phyloP scores from a whole-genome alignment of 164 flowering plant species.

The Sextonia rubra region DNA sequence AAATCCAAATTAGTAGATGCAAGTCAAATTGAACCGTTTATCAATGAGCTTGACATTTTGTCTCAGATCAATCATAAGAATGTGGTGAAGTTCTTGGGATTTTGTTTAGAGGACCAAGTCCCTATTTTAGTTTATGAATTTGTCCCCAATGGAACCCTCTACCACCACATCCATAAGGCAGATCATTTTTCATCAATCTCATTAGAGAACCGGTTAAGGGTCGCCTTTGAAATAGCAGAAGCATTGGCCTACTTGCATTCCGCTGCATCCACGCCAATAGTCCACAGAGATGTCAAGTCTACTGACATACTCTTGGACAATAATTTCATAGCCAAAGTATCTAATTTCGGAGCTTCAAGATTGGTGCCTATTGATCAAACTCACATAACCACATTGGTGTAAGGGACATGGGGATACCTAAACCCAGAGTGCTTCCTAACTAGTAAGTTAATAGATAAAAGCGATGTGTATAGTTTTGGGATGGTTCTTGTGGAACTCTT shows the following conservation, averaged over 20 bases:
- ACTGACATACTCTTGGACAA: slow-evolving; percentile 37
- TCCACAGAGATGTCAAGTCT: slow-evolving; percentile 39
- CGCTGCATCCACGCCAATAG: slow-evolving; percentile 32
- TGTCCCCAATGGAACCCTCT: too few relatives aligned
- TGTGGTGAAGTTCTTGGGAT: too few relatives aligned
- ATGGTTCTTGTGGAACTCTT: slow-evolving; percentile 9
- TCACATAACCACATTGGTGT: slow-evolving; percentile 8
- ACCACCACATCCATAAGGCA: too few relatives aligned
- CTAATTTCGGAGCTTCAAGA: slow-evolving; percentile 20
- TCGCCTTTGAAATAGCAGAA: slow-evolving; percentile 16
- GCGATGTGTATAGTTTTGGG: slow-evolving; percentile 17
- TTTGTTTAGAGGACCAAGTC: too few relatives aligned
- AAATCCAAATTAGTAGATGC: too few relatives aligned
- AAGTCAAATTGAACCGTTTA: too few relatives aligned
- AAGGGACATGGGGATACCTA: slow-evolving; percentile 10
- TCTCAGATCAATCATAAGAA: too few relatives aligned
- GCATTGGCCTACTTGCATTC: slow-evolving; percentile 37
- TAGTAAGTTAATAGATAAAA: slow-evolving; percentile 5
- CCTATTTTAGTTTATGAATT: too few relatives aligned
- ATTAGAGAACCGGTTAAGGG: too few relatives aligned
- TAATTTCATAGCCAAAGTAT: slow-evolving; percentile 29
- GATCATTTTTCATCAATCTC: too few relatives aligned
- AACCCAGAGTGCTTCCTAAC: slow-evolving; percentile 9
- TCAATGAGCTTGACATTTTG: too few relatives aligned
- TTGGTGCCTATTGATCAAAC: background rate